phyloP scores from a whole-genome alignment of 1,284 basidiomycete species.

The Ceratorhiza oryzae-sativae region DNA sequence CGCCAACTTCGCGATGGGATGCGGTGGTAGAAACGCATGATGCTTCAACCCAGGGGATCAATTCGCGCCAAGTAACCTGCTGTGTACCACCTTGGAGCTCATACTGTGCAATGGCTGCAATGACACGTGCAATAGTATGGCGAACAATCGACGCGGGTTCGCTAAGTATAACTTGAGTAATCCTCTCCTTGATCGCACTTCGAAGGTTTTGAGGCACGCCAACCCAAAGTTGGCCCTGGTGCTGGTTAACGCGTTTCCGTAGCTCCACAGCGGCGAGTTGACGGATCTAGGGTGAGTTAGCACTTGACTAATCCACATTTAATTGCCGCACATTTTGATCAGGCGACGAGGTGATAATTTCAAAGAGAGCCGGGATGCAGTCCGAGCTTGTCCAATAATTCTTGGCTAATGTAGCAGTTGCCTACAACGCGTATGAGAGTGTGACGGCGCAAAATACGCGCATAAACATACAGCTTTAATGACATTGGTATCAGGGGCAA shows the following conservation, averaged over 20 bases:
- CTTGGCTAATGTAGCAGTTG: constrained; percentile 88
- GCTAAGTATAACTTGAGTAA: constrained; percentile 80
- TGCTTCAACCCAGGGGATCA: constrained; percentile 88
- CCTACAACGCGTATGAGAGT: constrained; percentile 58
- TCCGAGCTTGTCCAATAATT: constrained; percentile 90
- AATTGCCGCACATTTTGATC: constrained; percentile 57
- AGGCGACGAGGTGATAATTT: constrained; percentile 85
- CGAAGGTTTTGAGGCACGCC: constrained; percentile 75
- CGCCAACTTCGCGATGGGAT: constrained; percentile 87
- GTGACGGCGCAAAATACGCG: neutral
- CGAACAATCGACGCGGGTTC: constrained; percentile 88
- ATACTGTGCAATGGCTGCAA: constrained; percentile 91
- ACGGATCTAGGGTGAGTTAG: constrained; percentile 70
- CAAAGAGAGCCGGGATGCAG: constrained; percentile 91
- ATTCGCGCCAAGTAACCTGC: constrained; percentile 81
- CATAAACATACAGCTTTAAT: constrained; percentile 79
- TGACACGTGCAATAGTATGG: constrained; percentile 88
- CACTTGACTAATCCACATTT: constrained; percentile 18
- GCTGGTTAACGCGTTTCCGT: constrained; percentile 86
- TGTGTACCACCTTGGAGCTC: constrained; percentile 67
- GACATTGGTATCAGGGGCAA: constrained; percentile 83
- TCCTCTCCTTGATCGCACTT: constrained; percentile 83
- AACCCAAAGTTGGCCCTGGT: constrained; percentile 86
- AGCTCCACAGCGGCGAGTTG: constrained; percentile 99
- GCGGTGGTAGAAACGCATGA: constrained; percentile 75